phyloP scores from a whole-genome alignment of 225 moss, liverwort and hornwort species.

The Straminergon stramineum region DNA sequence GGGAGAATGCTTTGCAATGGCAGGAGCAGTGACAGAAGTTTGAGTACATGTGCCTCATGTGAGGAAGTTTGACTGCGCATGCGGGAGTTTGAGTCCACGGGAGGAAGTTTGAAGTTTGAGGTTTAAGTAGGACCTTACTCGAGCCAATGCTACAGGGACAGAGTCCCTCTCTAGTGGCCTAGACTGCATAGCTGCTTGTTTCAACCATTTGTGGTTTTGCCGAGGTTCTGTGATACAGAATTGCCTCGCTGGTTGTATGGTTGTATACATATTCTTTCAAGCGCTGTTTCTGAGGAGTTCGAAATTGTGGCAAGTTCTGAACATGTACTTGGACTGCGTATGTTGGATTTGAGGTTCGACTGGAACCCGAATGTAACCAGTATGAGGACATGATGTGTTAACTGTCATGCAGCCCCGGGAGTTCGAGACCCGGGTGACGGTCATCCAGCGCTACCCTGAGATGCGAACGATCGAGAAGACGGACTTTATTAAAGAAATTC shows the following conservation, averaged over 20 bases:
- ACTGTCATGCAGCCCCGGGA: conserved; percentile 30
- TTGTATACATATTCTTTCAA: not conserved
- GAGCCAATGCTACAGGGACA: not conserved
- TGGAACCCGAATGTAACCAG: not conserved
- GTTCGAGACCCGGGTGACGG: conserved; percentile 44
- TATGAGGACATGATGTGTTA: not conserved
- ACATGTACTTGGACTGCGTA: not conserved
- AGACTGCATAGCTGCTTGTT: not conserved
- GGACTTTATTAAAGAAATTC: conserved; percentile 34
- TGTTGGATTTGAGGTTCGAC: not conserved
- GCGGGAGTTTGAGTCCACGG: not conserved
- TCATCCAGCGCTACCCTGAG: conserved; percentile 54
- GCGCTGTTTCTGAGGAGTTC: not conserved
- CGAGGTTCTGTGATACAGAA: not conserved
- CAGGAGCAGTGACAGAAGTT: not conserved
- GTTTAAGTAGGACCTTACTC: not conserved
- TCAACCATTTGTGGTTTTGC: not conserved
- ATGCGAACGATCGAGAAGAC: conserved; percentile 48
- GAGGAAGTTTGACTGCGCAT: not conserved
- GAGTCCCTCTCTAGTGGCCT: not conserved
- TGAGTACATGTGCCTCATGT: not conserved
- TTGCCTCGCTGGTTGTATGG: not conserved
- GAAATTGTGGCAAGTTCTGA: not conserved
- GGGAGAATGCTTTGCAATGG: not conserved
- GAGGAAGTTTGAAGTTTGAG: not conserved